Conservation (phyloP, 164 flowering plant genomes). For the Kingdonia uniflora region DNA sequence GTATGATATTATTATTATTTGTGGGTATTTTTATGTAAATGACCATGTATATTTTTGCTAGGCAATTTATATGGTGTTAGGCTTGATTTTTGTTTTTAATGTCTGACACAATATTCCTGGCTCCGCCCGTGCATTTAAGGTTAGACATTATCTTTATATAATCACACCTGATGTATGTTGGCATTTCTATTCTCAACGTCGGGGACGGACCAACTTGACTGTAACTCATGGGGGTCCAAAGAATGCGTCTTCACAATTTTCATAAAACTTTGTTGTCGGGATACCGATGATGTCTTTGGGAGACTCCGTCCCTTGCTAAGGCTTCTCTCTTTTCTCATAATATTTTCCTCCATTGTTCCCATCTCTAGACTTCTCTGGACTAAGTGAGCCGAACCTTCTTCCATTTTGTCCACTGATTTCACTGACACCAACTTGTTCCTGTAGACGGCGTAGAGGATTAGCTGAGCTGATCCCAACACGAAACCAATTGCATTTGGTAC, state of each 20-base stretch:
- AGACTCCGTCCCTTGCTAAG: slow-evolving; percentile 33
- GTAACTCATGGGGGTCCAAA: slow-evolving; percentile 17
- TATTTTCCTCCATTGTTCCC: slow-evolving; percentile 2
- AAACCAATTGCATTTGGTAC: slow-evolving; percentile 66
- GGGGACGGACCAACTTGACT: slow-evolving; percentile 1
- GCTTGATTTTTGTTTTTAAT: no score
- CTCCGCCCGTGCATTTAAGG: no score
- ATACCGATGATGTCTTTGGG: slow-evolving; percentile 14
- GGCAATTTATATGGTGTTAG: no score
- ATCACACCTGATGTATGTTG: neutral
- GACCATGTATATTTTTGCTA: no score
- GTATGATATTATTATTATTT: no score
- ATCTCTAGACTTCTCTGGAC: slow-evolving; percentile 14
- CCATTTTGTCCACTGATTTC: slow-evolving; percentile 16
- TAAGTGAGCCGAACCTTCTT: slow-evolving; percentile 24
- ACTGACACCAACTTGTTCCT: slow-evolving; percentile 7
- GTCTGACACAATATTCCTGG: no score
- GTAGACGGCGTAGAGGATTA: slow-evolving; percentile 22
- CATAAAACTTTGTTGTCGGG: slow-evolving; percentile 19
- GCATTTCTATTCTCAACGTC: slow-evolving; percentile 1
- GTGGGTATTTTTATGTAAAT: no score
- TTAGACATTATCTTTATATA: no score
- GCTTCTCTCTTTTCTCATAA: slow-evolving; percentile 8
- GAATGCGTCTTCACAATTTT: slow-evolving; percentile 26
- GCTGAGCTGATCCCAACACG: slow-evolving; percentile 36